Evolutionary conservation across 139 green algal species (phyloP).

Genomic region (Chlamydomonas eustigma): DNA sequence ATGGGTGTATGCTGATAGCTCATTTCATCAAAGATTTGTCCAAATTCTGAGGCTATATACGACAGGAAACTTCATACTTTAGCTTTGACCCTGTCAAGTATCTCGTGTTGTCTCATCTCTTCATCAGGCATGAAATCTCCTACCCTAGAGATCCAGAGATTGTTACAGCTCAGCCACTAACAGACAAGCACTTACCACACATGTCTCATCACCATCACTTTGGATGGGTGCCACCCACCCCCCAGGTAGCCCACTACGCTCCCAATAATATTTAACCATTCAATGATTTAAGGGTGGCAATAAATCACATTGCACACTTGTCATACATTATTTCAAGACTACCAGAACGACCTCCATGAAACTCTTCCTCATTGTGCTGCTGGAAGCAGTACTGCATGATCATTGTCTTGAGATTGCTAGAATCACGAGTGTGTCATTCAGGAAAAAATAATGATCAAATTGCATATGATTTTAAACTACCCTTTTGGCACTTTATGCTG

Average conservation of each 20-base stretch:
- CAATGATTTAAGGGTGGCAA: too few species aligned
- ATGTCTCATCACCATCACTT: slow-evolving; percentile 34
- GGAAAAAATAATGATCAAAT: too few species aligned
- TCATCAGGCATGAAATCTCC: not conserved
- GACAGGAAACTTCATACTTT: not conserved
- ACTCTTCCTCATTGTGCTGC: too few species aligned
- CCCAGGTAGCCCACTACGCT: slow-evolving; percentile 8
- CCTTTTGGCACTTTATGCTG: too few species aligned
- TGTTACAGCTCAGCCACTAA: slow-evolving; percentile 18
- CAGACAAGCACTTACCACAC: slow-evolving; percentile 12
- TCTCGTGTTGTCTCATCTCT: not conserved
- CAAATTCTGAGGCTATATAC: not conserved
- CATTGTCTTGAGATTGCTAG: too few species aligned
- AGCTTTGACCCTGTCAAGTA: not conserved
- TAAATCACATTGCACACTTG: too few species aligned
- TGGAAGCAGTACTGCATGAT: too few species aligned
- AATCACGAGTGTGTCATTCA: too few species aligned
- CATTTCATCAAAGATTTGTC: not conserved
- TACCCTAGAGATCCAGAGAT: not conserved
- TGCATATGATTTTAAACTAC: too few species aligned
- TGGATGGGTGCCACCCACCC: slow-evolving; percentile 25
- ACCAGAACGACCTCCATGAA: too few species aligned
- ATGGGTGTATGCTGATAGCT: not conserved
- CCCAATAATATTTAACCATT: too few species aligned
- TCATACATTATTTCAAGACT: too few species aligned